Evolutionary conservation across 768 basidiomycete species (phyloP).

Genomic region (Crassisporium funariophilum): DNA sequence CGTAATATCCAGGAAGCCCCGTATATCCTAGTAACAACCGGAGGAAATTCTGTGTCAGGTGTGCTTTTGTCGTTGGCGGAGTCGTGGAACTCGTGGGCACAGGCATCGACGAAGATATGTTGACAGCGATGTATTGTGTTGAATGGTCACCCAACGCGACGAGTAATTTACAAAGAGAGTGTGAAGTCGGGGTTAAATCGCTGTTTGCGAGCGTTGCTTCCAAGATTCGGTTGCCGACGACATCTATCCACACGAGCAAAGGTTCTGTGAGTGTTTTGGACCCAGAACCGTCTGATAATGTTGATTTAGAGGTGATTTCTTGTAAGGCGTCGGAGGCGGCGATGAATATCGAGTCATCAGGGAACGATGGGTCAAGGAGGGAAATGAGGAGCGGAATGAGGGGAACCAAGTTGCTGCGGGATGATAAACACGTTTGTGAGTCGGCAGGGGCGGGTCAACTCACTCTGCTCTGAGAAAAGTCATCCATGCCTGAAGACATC

Average conservation of each 20-base stretch:
- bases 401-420: conserved; percentile 63
- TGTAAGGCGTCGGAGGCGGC: conserved; percentile 72
- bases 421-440: neutral
- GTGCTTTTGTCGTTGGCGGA: conserved; percentile 40
- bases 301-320: conserved; percentile 76
- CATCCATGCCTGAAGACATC: conserved; percentile 86
- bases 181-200: conserved; percentile 57
- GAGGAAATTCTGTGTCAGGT: conserved; percentile 71
- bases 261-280: conserved; percentile 80
- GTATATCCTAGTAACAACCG: conserved; percentile 74
- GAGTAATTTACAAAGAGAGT: conserved; percentile 79
- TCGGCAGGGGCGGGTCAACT: conserved; percentile 20
- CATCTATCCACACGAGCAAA: conserved; percentile 75
- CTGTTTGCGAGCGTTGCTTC: conserved; percentile 37
- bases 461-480: conserved; percentile 67
- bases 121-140: conserved; percentile 69
- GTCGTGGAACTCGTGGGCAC: conserved; percentile 32
- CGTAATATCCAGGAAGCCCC: conserved; percentile 71
- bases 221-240: conserved; percentile 51
- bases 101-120: conserved; percentile 53
- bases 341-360: conserved; percentile 58
- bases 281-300: conserved; percentile 71
- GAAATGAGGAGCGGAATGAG: conserved; percentile 68
- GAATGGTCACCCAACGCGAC: conserved; percentile 87
- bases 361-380: conserved; percentile 55